These are phyloP conservation scores for Trichoderma sp. DNA, from an alignment of 2,329 filamentous ascomycete genomes.

Conservation along the genomic window DNA sequence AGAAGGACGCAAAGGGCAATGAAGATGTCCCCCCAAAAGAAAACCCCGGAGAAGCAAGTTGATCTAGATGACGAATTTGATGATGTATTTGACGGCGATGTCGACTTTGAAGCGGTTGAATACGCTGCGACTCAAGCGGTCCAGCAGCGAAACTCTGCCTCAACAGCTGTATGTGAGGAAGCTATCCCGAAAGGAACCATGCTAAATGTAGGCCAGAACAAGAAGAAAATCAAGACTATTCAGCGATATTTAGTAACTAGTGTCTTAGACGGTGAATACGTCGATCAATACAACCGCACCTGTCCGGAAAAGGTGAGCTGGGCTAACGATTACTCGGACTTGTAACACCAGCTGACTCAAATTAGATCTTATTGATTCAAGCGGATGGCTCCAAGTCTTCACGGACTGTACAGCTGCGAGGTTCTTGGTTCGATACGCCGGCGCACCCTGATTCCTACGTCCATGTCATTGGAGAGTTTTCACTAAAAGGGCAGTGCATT, in stretches of 20 bases:
- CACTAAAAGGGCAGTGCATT: slow-evolving; percentile 67
- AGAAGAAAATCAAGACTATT: slow-evolving; percentile 68
- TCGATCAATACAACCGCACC: slow-evolving; percentile 57
- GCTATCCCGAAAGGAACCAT: slow-evolving; percentile 33
- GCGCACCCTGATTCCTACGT: slow-evolving; percentile 74
- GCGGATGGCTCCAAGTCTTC: slow-evolving; percentile 67
- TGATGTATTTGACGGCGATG: slow-evolving; percentile 62
- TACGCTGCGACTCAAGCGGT: slow-evolving; percentile 68
- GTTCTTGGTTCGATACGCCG: slow-evolving; percentile 82
- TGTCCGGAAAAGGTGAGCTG: slow-evolving; percentile 68
- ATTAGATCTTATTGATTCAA: slow-evolving; percentile 75
- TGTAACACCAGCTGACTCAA: neutral
- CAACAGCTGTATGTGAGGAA: slow-evolving; percentile 40
- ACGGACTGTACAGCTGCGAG: slow-evolving; percentile 72
- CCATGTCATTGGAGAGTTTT: slow-evolving; percentile 81
- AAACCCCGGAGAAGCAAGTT: slow-evolving; percentile 16
- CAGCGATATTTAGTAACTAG: slow-evolving; percentile 83
- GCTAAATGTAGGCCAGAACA: slow-evolving; percentile 69
- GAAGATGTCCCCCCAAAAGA: neutral
- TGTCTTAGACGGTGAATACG: slow-evolving; percentile 67
- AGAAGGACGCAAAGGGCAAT: slow-evolving; percentile 9
- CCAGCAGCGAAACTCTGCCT: slow-evolving; percentile 29
- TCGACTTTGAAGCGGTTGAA: slow-evolving; percentile 77
- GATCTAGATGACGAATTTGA: slow-evolving; percentile 37
- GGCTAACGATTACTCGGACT: neutral